Evolutionary conservation across 768 basidiomycete genomes (phyloP).

Genomic region (Leccinum olivaceopallidum): DNA sequence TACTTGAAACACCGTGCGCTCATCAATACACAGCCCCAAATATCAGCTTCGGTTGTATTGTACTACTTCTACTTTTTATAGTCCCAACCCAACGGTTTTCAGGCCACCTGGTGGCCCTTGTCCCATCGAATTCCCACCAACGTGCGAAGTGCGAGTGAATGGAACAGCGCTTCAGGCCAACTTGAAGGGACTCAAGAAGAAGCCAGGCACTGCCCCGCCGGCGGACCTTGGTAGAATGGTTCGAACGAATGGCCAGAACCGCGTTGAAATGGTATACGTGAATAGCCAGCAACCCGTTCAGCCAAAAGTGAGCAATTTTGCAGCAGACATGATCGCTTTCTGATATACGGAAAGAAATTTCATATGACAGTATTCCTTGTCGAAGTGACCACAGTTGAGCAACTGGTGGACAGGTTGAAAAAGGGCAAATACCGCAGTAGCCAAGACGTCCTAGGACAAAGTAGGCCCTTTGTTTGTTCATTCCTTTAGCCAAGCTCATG

Average conservation of each 20-base stretch:
- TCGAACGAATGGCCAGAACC: slow-evolving; percentile 50
- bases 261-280: slow-evolving; percentile 86
- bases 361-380: slow-evolving; percentile 85
- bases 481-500: not conserved
- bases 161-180: slow-evolving; percentile 65
- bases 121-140: slow-evolving; percentile 88
- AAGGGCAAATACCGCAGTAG: slow-evolving; percentile 64
- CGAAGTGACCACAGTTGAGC: slow-evolving; percentile 68
- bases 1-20: slow-evolving; percentile 6
- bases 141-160: slow-evolving; percentile 91
- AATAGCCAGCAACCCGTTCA: slow-evolving; percentile 80
- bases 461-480: slow-evolving; percentile 44
- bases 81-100: slow-evolving; percentile 48
- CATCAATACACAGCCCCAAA: slow-evolving; percentile 47
- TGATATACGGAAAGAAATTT: slow-evolving; percentile 77
- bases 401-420: slow-evolving; percentile 68
- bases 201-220: slow-evolving; percentile 91
- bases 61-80: slow-evolving; percentile 79
- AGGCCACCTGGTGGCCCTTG: slow-evolving; percentile 55
- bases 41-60: slow-evolving; percentile 87
- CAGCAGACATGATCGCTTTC: not conserved
- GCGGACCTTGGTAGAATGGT: slow-evolving; percentile 58
- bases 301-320: slow-evolving; percentile 55
- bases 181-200: slow-evolving; percentile 92
- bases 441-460: slow-evolving; percentile 63